Evolutionary conservation across 768 basidiomycete species (phyloP), one percentile per base, ranked within the genome.

Genomic region (Leccinellum albellum): DNA sequence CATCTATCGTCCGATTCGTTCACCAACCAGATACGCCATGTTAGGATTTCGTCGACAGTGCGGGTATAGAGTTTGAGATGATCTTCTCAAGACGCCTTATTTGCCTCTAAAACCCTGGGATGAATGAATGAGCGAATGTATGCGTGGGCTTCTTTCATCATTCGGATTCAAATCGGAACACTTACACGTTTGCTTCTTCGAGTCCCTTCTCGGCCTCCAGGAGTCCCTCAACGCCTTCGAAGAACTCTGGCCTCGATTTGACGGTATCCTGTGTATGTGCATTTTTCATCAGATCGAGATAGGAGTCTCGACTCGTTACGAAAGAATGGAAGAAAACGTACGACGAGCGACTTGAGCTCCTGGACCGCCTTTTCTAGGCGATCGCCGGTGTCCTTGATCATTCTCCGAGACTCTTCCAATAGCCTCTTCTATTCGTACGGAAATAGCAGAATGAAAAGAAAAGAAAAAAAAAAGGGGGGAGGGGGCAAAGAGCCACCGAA

Each of bases 381-480:
- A 54, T 70, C 78, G 54, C 76, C 74, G 21, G 86, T 80, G 67
- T 93, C 89, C 51, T 73, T 73, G 57, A 93, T 81, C 91, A 95
- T 91, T 78, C 84, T 91, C 59, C 82, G 75, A 44, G 87, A 86
- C 76, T 95, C 92, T 55, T 89, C 85, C 50, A 86, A 73, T 75
- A 92, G 76, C 66, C 79, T 82, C 54, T 70, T 77, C 90, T 92
- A 57, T 55, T 56, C 46, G 51, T 49, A 60, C 13, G 28, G 52
- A 10, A 46, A 20, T 40, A 20, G 51, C 55, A 40, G 31, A 47
- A 47, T 45, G 20, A 44, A 23, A 44, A 42, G 12, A 21, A 23
- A 23, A 45, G 8, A 12, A 31, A 29, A 2, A 29, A 29, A 29
- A 40, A 45, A 17, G n/a, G 52, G 51, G 57, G 57, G 53, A 37